Evolutionary conservation across 2,329 filamentous ascomycete species (phyloP).

Genomic region (Trichothecium roseum): DNA sequence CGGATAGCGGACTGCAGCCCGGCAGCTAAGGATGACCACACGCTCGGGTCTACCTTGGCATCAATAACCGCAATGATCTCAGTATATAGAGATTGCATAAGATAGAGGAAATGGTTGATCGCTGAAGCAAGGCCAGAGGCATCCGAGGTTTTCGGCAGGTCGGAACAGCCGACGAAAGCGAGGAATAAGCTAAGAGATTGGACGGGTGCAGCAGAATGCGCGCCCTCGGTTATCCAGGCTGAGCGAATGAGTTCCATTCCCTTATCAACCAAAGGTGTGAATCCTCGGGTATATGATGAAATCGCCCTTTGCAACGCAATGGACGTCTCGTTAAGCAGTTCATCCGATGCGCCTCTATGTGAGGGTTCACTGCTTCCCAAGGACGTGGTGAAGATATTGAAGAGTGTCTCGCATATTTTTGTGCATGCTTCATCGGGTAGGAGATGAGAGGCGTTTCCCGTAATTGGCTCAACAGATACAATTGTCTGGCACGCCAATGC

Average conservation of each 20-base stretch:
- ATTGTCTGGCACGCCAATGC: slow-evolving; percentile 31
- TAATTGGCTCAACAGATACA: slow-evolving; percentile 6
- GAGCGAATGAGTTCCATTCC: slow-evolving; percentile 15
- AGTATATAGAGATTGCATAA: slow-evolving; percentile 22
- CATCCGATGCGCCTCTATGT: slow-evolving; percentile 16
- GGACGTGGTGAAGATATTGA: slow-evolving; percentile 16
- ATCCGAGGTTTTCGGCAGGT: slow-evolving; percentile 15
- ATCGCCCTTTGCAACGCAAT: slow-evolving; percentile 28
- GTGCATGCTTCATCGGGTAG: slow-evolving; percentile 22
- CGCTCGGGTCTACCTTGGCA: slow-evolving; percentile 15
- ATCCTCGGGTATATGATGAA: slow-evolving; percentile 23
- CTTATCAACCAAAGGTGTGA: slow-evolving; percentile 19
- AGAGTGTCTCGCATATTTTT: slow-evolving; percentile 26
- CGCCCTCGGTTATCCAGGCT: slow-evolving; percentile 10
- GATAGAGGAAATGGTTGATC: slow-evolving; percentile 29
- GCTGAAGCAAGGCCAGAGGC: slow-evolving; percentile 8
- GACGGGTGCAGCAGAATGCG: slow-evolving; percentile 16
- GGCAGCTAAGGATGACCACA: slow-evolving; percentile 27
- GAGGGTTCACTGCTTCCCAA: slow-evolving; percentile 8
- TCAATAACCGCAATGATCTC: slow-evolving; percentile 26
- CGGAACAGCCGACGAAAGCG: slow-evolving; percentile 38
- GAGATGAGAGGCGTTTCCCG: slow-evolving; percentile 12
- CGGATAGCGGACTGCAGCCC: slow-evolving; percentile 23
- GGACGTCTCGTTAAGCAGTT: slow-evolving; percentile 29
- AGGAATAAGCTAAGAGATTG: slow-evolving; percentile 30